A percentile compares a stretch with the other conserved stretches of the same genome.
phyloP scores from a whole-genome alignment of 139 green algal genomes.

The Coelastrella sp. region DNA sequence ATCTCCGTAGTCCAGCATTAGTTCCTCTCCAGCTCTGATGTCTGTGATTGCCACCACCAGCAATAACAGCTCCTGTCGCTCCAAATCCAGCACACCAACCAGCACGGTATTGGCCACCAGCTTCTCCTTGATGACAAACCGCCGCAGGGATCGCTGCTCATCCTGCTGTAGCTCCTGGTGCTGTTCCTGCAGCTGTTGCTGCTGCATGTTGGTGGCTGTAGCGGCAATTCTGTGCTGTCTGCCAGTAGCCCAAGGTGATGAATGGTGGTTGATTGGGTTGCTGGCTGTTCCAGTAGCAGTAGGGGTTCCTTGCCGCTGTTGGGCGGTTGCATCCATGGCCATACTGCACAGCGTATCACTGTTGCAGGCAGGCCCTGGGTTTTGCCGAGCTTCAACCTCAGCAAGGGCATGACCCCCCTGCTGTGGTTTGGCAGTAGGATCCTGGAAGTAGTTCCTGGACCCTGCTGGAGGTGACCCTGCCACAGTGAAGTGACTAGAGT shows the following conservation, averaged over 20 bases:
- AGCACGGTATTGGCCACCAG: background rate
- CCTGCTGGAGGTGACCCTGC: background rate
- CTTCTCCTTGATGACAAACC: background rate
- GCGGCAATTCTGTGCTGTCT: background rate
- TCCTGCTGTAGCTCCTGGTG: background rate
- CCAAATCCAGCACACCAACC: background rate
- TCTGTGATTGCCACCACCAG: background rate
- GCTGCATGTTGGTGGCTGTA: background rate
- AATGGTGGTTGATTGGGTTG: no score
- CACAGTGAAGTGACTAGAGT: background rate
- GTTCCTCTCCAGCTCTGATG: background rate
- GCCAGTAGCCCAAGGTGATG: background rate
- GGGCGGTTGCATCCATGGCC: background rate
- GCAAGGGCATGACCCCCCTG: background rate
- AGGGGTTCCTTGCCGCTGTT: background rate
- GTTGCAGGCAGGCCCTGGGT: background rate
- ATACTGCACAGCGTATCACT: background rate
- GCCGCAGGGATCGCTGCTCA: no score
- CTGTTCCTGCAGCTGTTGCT: background rate
- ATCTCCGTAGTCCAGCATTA: constrained; percentile 10
- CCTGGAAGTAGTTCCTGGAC: background rate
- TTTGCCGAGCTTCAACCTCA: background rate
- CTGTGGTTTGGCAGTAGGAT: background rate
- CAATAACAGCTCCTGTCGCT: background rate
- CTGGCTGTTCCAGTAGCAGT: no score